Percentiles rank a stretch among this genome's conserved stretches.
Evolutionary conservation across 257 asterid genomes (phyloP).

Genomic region (Thymus mandschuricus): DNA sequence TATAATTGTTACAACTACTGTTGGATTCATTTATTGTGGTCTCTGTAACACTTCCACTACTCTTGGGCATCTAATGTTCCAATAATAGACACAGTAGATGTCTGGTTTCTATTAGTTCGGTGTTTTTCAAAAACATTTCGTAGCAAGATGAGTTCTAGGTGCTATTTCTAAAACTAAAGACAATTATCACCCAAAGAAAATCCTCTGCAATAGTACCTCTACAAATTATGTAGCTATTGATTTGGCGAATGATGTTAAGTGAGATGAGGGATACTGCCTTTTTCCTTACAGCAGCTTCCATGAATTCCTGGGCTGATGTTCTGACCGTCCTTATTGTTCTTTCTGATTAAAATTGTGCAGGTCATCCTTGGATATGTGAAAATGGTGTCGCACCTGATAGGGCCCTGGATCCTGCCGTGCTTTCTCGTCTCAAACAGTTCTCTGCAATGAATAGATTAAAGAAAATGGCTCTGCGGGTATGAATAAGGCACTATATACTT

Average conservation of each 20-base stretch:
- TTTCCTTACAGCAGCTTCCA: background rate
- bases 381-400: slow-evolving; percentile 72
- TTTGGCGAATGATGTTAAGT: slow-evolving; percentile 1
- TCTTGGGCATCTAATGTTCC: background rate
- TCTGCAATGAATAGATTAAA: slow-evolving; percentile 89
- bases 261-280: background rate
- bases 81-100: background rate
- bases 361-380: slow-evolving; percentile 88
- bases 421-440: slow-evolving; percentile 87
- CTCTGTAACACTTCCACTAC: slow-evolving; percentile 8
- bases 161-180: background rate
- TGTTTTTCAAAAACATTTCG: background rate
- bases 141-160: background rate
- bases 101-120: slow-evolving; percentile 2
- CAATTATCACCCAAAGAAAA: background rate
- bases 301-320: slow-evolving; percentile 13
- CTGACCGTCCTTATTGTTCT: slow-evolving; percentile 10
- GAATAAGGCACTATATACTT: slow-evolving; percentile 17
- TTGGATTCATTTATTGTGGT: slow-evolving; percentile 8
- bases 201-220: background rate
- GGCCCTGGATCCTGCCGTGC: slow-evolving; percentile 89
- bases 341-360: slow-evolving; percentile 36
- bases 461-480: slow-evolving; percentile 87
- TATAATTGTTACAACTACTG: slow-evolving; percentile 5
- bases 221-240: slow-evolving; percentile 6